Conservation (phyloP, 2,329 filamentous ascomycete species). For the Cladosporium sp. region DNA sequence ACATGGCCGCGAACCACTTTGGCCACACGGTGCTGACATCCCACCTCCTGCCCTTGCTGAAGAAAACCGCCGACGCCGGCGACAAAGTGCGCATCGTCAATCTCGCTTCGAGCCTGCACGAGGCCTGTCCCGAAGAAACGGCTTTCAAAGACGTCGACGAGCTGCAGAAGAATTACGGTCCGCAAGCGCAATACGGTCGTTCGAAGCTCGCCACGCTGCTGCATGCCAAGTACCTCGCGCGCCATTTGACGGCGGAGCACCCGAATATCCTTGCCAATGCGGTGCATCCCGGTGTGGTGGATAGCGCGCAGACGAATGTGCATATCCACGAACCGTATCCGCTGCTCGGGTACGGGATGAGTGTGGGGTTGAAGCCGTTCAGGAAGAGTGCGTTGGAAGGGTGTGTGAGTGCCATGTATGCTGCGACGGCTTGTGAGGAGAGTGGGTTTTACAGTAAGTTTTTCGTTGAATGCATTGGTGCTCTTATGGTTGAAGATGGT, state of each 20-base stretch:
- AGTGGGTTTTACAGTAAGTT: slow-evolving; percentile 49
- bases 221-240: slow-evolving; percentile 57
- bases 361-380: slow-evolving; percentile 51
- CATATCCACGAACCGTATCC: slow-evolving; percentile 64
- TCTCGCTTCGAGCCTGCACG: slow-evolving; percentile 57
- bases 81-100: slow-evolving; percentile 58
- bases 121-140: slow-evolving; percentile 51
- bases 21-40: slow-evolving; percentile 62
- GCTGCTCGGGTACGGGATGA: slow-evolving; percentile 55
- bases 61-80: slow-evolving; percentile 55
- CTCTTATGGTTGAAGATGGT: neutral
- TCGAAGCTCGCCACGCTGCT: slow-evolving; percentile 60
- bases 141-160: slow-evolving; percentile 59
- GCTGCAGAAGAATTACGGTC: slow-evolving; percentile 59
- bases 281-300: slow-evolving; percentile 62
- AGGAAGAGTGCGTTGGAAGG: slow-evolving; percentile 62
- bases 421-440: slow-evolving; percentile 50
- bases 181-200: slow-evolving; percentile 59
- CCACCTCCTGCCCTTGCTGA: slow-evolving; percentile 59
- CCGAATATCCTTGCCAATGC: slow-evolving; percentile 62
- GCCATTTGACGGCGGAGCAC: slow-evolving; percentile 51
- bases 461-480: too few species aligned
- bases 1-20: slow-evolving; percentile 66
- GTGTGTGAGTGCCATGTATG: slow-evolving; percentile 53
- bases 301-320: slow-evolving; percentile 55